Evolutionary conservation across 2,329 filamentous ascomycete species (phyloP).

Genomic region (Septoria linicola): DNA sequence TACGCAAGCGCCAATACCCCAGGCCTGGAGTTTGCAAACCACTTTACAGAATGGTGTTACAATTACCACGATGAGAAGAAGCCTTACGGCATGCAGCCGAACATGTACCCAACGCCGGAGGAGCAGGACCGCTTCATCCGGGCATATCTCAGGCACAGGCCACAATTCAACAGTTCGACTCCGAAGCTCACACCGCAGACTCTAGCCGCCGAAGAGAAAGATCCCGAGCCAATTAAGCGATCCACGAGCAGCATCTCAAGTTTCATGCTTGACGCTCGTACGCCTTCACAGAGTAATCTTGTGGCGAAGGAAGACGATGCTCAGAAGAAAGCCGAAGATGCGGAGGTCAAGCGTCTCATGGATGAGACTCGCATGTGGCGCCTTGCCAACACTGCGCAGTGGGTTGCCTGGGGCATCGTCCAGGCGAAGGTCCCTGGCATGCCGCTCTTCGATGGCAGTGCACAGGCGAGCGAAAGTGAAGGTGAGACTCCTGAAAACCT

Average conservation of each 20-base stretch:
- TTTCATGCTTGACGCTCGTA: slow-evolving; percentile 72
- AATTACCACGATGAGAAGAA: slow-evolving; percentile 78
- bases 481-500: slow-evolving; percentile 34
- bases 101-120: slow-evolving; percentile 71
- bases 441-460: slow-evolving; percentile 47
- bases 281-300: slow-evolving; percentile 47
- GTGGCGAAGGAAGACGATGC: slow-evolving; percentile 35
- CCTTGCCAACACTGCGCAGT: slow-evolving; percentile 80
- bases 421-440: slow-evolving; percentile 84
- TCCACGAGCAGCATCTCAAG: slow-evolving; percentile 48
- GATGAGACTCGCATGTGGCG: slow-evolving; percentile 84
- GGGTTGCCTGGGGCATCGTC: slow-evolving; percentile 95
- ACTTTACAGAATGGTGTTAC: slow-evolving; percentile 98
- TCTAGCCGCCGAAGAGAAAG: slow-evolving; percentile 34
- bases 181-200: slow-evolving; percentile 28
- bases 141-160: slow-evolving; percentile 80
- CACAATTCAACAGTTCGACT: slow-evolving; percentile 57
- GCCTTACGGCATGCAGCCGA: slow-evolving; percentile 64
- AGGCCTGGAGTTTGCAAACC: slow-evolving; percentile 92
- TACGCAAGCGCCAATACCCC: slow-evolving; percentile 87
- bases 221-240: slow-evolving; percentile 32
- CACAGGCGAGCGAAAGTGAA: slow-evolving; percentile 21
- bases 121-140: slow-evolving; percentile 83
- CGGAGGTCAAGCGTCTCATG: slow-evolving; percentile 66
- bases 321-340: slow-evolving; percentile 62